Conservation (phyloP, 305 asterid genomes). For the Ajuga reptans region DNA sequence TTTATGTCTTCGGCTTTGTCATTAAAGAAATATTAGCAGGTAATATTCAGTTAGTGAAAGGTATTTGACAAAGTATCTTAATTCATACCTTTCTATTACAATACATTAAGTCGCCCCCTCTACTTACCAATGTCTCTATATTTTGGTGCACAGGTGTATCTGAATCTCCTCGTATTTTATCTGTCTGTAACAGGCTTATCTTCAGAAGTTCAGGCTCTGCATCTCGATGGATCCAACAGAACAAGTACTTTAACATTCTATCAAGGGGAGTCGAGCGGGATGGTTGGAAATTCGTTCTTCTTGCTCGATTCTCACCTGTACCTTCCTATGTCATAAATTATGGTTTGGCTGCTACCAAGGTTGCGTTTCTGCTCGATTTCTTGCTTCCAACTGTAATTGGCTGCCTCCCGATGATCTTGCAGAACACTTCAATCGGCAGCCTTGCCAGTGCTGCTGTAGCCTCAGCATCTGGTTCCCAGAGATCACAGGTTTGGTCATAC, state of each 20-base stretch:
- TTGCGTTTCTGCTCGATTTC: constrained; percentile 63
- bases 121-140: neutral
- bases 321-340: constrained; percentile 90
- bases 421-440: constrained; percentile 92
- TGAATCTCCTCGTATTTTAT: neutral
- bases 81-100: neutral
- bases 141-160: neutral
- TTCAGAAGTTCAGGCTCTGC: constrained; percentile 59
- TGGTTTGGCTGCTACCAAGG: constrained; percentile 80
- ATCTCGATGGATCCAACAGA: constrained; percentile 48
- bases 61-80: neutral
- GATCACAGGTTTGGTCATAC: constrained; percentile 58
- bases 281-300: constrained; percentile 89
- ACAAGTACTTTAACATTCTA: constrained; percentile 63
- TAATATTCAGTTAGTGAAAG: neutral
- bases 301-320: constrained; percentile 91
- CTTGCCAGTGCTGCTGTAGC: constrained; percentile 85
- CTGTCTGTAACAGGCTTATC: constrained; percentile 39
- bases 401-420: constrained; percentile 89
- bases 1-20: neutral
- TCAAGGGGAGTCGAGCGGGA: constrained; percentile 79
- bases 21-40: neutral
- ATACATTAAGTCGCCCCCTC: neutral
- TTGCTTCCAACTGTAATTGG: constrained; percentile 82
- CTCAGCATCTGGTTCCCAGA: constrained; percentile 55